These are phyloP conservation scores for Capsella bursapastoris DNA, from an alignment of 345 rosid genomes.

Conservation along the genomic window DNA sequence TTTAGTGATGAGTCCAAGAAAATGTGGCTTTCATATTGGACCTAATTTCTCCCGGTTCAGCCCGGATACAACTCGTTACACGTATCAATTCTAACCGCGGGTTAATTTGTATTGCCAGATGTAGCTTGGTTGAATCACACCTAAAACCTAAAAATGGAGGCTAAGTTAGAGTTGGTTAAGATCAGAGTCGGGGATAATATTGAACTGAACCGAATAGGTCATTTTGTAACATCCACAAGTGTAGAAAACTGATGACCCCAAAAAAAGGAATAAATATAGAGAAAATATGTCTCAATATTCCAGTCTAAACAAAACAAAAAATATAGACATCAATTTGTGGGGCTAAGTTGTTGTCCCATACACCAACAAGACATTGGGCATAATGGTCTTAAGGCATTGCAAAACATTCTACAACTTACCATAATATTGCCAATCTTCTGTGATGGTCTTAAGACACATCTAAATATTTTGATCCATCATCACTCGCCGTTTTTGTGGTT, in stretches of 20 bases:
- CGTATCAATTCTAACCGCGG: not conserved
- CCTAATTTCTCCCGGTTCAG: not conserved
- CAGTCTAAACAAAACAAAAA: not conserved
- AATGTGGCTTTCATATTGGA: not conserved
- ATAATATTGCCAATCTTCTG: slow-evolving; percentile 5
- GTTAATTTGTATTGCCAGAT: not conserved
- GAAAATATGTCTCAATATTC: slow-evolving; percentile 20
- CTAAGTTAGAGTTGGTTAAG: not conserved
- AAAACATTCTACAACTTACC: slow-evolving; percentile 34
- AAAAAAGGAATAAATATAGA: not conserved
- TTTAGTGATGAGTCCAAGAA: not conserved
- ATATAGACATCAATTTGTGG: slow-evolving; percentile 22
- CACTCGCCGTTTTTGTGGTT: slow-evolving; percentile 30
- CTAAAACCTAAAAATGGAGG: not conserved
- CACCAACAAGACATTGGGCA: slow-evolving; percentile 22
- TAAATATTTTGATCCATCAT: slow-evolving; percentile 26
- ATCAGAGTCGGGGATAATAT: not conserved
- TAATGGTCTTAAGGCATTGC: not conserved
- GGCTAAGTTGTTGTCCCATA: slow-evolving; percentile 35
- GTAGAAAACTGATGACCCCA: not conserved
- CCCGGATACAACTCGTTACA: not conserved
- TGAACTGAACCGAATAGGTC: not conserved
- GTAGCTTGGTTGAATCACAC: not conserved
- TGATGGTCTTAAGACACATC: slow-evolving; percentile 1
- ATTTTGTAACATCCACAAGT: not conserved